phyloP scores from a whole-genome alignment of 2,329 filamentous ascomycete genomes.

The Triangularia verruculosa region DNA sequence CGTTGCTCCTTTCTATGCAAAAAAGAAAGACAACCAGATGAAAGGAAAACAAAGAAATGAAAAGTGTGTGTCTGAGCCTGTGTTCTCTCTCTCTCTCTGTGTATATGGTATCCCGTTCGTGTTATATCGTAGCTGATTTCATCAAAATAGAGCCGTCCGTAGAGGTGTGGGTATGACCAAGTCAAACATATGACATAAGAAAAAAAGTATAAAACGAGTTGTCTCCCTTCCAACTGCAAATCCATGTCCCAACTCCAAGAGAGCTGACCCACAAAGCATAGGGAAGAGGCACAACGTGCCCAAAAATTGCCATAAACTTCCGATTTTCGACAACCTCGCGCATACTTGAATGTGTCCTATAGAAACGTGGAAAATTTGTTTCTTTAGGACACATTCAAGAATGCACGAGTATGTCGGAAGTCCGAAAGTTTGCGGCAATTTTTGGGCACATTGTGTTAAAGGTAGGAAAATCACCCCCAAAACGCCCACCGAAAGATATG shows the following conservation, averaged over 20 bases:
- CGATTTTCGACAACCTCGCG: no score
- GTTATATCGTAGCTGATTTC: not conserved
- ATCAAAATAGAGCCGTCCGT: constrained; percentile 10
- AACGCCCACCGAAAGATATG: constrained; percentile 24
- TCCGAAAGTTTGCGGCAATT: no score
- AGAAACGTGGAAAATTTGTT: no score
- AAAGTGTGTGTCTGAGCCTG: not conserved
- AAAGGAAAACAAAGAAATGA: constrained; percentile 8
- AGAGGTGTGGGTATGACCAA: not conserved
- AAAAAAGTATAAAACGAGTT: not conserved
- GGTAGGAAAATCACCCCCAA: constrained; percentile 3
- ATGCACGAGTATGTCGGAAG: no score
- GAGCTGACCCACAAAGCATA: not conserved
- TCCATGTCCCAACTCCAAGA: not conserved
- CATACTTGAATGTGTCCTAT: no score
- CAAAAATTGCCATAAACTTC: no score
- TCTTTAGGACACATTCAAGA: no score
- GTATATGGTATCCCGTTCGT: not conserved
- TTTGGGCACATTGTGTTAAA: no score
- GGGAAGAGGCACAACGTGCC: no score
- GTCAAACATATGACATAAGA: constrained; percentile 3
- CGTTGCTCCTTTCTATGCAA: constrained; percentile 22
- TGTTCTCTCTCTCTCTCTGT: not conserved
- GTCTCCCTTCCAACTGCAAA: not conserved
- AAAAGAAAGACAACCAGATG: constrained; percentile 7